Evolutionary conservation across 2,329 filamentous ascomycete genomes (phyloP).

Genomic region (Nannizziopsis barbatae): DNA sequence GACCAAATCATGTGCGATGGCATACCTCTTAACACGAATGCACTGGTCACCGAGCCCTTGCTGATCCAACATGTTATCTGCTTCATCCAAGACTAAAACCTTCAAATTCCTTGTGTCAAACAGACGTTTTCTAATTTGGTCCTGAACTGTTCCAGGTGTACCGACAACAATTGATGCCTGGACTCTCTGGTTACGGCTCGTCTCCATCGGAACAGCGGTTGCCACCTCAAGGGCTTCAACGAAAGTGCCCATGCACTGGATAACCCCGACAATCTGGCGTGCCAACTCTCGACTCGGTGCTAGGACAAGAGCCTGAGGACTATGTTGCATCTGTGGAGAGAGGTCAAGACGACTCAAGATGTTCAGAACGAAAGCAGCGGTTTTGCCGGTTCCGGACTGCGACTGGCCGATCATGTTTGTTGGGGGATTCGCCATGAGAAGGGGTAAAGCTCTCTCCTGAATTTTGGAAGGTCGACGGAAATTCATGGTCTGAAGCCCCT

Average conservation of each 20-base stretch:
- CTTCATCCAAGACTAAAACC: slow-evolving; percentile 86
- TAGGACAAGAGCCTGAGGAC: slow-evolving; percentile 75
- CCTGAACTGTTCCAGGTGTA: slow-evolving; percentile 85
- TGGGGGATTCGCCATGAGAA: slow-evolving; percentile 78
- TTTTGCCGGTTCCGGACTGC: slow-evolving; percentile 98
- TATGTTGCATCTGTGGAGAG: slow-evolving; percentile 40
- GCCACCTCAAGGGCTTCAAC: slow-evolving; percentile 63
- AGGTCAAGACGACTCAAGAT: slow-evolving; percentile 80
- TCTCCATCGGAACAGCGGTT: slow-evolving; percentile 69
- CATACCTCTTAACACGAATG: slow-evolving; percentile 72
- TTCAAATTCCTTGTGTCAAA: slow-evolving; percentile 62
- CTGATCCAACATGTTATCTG: slow-evolving; percentile 97
- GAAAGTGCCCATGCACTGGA: slow-evolving; percentile 73
- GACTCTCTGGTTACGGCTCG: slow-evolving; percentile 56
- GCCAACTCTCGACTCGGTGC: slow-evolving; percentile 91
- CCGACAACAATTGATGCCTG: slow-evolving; percentile 75
- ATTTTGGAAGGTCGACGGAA: slow-evolving; percentile 97
- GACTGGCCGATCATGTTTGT: slow-evolving; percentile 95
- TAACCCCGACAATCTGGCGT: slow-evolving; percentile 81
- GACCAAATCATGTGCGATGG: slow-evolving; percentile 13
- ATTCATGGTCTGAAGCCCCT: slow-evolving; percentile 67
- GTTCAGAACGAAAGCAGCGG: slow-evolving; percentile 88
- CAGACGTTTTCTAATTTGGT: slow-evolving; percentile 66
- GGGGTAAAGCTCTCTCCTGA: slow-evolving; percentile 83
- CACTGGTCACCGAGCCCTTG: slow-evolving; percentile 94